Percentiles rank a stretch among this genome's conserved stretches.
These are phyloP conservation scores for Sugiyamaella lignohabitans DNA, from an alignment of 805 yeast genomes.

Conservation along the genomic window DNA sequence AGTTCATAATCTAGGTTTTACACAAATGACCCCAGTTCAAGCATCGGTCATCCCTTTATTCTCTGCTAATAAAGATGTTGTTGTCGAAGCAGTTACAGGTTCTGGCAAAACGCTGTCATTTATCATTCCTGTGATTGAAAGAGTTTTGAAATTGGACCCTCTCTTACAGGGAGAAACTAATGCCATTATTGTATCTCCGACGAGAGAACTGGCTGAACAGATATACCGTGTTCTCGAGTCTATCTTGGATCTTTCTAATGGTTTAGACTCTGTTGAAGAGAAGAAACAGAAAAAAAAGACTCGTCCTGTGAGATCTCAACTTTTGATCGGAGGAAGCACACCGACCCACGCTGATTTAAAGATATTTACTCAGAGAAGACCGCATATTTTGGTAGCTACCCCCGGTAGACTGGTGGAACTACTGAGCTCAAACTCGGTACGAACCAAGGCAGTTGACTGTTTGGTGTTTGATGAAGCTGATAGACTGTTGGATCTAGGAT, in stretches of 20 bases:
- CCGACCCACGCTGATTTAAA: constrained; percentile 60
- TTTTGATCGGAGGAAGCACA: constrained; percentile 37
- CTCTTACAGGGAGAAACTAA: constrained; percentile 54
- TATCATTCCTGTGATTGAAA: constrained; percentile 73
- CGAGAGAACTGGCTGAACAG: constrained; percentile 46
- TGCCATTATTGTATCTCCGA: constrained; percentile 68
- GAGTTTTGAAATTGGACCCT: constrained; percentile 37
- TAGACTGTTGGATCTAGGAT: constrained; percentile 74
- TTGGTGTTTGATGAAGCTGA: constrained; percentile 92
- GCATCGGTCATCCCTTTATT: constrained; percentile 89
- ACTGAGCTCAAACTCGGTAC: constrained; percentile 48
- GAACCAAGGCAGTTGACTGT: constrained; percentile 59
- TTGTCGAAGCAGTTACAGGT: constrained; percentile 96
- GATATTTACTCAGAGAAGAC: constrained; percentile 44
- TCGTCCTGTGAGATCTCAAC: constrained; percentile 28
- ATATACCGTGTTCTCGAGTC: constrained; percentile 59
- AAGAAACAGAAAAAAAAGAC: constrained; percentile 10
- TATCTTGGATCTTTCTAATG: constrained; percentile 42
- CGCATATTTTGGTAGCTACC: constrained; percentile 81
- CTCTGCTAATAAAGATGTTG: constrained; percentile 81
- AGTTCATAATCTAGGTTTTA: constrained; percentile 65
- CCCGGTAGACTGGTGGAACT: constrained; percentile 87
- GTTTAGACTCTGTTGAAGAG: background rate
- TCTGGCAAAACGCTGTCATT: constrained; percentile 97
- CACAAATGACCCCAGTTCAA: constrained; percentile 92